Evolutionary conservation across 768 basidiomycete genomes (phyloP).

Genomic region (Cystobasidium tubakii): DNA sequence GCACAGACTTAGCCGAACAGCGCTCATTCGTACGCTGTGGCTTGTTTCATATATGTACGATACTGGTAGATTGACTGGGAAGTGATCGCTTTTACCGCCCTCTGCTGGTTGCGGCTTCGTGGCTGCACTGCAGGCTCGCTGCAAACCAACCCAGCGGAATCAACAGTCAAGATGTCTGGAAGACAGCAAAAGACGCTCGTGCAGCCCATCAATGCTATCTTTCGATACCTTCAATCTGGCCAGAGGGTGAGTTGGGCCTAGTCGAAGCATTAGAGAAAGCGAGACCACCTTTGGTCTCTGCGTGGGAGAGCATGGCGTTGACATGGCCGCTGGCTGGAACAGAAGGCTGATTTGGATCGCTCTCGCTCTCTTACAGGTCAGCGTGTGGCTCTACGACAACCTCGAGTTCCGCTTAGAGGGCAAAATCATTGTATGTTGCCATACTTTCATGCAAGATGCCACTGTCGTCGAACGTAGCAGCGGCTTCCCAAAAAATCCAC

Average conservation of each 20-base stretch:
- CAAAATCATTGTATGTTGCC: slow-evolving; percentile 70
- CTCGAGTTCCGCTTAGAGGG: slow-evolving; percentile 93
- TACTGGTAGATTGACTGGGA: too few species aligned
- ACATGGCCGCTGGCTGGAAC: too few species aligned
- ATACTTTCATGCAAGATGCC: neutral
- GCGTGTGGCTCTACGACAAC: slow-evolving; percentile 91
- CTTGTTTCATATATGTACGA: too few species aligned
- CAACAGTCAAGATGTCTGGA: neutral
- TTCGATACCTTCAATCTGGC: slow-evolving; percentile 8
- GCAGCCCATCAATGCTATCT: slow-evolving; percentile 21
- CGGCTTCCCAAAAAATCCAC: neutral
- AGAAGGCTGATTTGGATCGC: neutral
- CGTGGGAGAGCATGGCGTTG: too few species aligned
- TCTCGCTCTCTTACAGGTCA: neutral
- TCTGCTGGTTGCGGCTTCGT: neutral
- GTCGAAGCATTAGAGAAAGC: too few species aligned
- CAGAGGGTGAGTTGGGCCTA: slow-evolving; percentile 15
- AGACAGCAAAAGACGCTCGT: slow-evolving; percentile 10
- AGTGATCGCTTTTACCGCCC: too few species aligned
- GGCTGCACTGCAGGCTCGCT: neutral
- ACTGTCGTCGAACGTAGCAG: neutral
- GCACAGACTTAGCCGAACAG: too few species aligned
- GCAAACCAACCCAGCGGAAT: neutral
- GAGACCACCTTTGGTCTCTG: too few species aligned
- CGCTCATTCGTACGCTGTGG: too few species aligned